These are phyloP conservation scores for Coffea eugenioides DNA, from an alignment of 257 asterid genomes.

Conservation along the genomic window DNA sequence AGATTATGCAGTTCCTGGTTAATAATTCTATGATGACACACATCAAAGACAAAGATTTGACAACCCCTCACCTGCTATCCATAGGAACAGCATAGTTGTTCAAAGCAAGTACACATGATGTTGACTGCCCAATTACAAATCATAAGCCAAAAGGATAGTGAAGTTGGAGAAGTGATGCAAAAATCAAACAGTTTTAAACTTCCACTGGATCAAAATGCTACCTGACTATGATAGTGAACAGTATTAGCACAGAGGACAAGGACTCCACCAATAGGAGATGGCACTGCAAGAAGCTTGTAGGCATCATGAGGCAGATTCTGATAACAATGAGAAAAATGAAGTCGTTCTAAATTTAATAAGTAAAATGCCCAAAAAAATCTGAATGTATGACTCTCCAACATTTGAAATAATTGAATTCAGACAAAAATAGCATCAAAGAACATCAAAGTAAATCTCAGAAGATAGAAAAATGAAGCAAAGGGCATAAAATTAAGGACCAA, in stretches of 20 bases:
- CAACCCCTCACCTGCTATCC: constrained; percentile 64
- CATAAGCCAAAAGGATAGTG: constrained; percentile 23
- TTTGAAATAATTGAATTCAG: background rate
- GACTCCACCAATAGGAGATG: constrained; percentile 98
- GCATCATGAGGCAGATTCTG: constrained; percentile 98
- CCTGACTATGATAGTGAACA: constrained; percentile 98
- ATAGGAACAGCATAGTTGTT: constrained; percentile 74
- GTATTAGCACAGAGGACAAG: constrained; percentile 90
- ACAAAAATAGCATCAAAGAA: background rate
- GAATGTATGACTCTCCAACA: background rate
- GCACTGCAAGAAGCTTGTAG: constrained; percentile 98
- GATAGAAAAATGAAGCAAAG: background rate
- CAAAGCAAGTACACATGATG: constrained; percentile 80
- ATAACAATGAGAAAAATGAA: constrained; percentile 24
- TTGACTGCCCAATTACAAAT: constrained; percentile 60
- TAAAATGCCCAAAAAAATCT: constrained; percentile 5
- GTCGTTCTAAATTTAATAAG: constrained; percentile 7
- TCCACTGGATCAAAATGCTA: constrained; percentile 27
- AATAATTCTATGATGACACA: background rate
- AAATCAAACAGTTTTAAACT: constrained; percentile 13
- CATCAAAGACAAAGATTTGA: constrained; percentile 13
- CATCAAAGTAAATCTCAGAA: background rate
- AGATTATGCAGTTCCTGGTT: background rate
- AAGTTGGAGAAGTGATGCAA: constrained; percentile 12
- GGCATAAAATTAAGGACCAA: background rate